Evolutionary conservation across 345 rosid genomes (phyloP).

Genomic region (Sapria himalayana): DNA sequence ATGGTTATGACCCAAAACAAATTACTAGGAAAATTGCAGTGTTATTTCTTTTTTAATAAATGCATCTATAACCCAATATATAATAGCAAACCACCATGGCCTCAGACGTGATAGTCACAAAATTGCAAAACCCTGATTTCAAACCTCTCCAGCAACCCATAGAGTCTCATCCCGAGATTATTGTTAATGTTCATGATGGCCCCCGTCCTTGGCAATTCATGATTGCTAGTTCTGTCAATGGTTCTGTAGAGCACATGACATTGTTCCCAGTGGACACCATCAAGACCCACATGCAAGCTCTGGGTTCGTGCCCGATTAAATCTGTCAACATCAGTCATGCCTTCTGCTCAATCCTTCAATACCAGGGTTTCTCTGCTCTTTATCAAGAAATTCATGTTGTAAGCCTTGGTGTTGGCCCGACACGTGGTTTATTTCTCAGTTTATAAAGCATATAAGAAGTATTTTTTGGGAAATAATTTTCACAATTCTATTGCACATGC

Average conservation of each 20-base stretch:
- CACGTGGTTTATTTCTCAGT: constrained; percentile 92
- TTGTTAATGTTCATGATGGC: constrained; percentile 28
- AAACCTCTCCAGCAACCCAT: constrained; percentile 34
- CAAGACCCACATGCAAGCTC: constrained; percentile 94
- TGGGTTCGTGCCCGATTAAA: constrained; percentile 77
- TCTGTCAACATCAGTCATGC: constrained; percentile 62
- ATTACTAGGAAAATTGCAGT: no score
- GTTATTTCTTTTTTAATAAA: no score
- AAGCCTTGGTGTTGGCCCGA: constrained; percentile 99
- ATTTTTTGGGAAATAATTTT: constrained; percentile 40
- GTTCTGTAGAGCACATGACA: constrained; percentile 85
- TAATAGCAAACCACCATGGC: no score
- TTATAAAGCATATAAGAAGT: constrained; percentile 58
- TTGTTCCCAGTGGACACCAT: constrained; percentile 96
- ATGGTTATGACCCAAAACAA: no score
- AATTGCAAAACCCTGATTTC: constrained; percentile 47
- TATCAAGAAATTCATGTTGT: constrained; percentile 89
- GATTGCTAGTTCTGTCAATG: constrained; percentile 89
- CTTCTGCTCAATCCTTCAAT: constrained; percentile 42
- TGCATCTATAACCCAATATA: no score
- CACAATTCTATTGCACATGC: constrained; percentile 71
- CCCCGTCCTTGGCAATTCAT: constrained; percentile 82
- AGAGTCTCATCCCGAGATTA: constrained; percentile 37
- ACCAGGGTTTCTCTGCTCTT: constrained; percentile 48
- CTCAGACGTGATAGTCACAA: constrained; percentile 37